Evolutionary conservation across 1,139 yeast species (phyloP), one percentile per base, ranked within the genome.

Genomic region (Yamadazyma diospyri): DNA sequence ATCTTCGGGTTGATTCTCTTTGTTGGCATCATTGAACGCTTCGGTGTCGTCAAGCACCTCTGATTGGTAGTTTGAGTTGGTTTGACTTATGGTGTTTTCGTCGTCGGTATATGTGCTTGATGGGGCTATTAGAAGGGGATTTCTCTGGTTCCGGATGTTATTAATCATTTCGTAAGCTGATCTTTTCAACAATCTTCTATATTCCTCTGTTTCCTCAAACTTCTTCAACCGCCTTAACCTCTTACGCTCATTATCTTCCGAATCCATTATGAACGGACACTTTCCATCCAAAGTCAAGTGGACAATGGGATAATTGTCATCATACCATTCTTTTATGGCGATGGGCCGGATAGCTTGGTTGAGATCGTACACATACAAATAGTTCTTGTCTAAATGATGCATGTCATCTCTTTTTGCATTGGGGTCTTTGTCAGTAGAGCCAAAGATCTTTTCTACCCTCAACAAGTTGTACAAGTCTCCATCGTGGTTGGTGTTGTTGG

Each of bases 351-450:
- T 82, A 25, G 72, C 72, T 46, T 86, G 94, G 39, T 81, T 71
- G 20, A 85, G 67, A 51, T 94, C 98, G 60, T 84, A 92, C 18
- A 87, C 81, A 43, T 83, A 78, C 24, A 88, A 62, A 56, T 81
- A 88, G 38, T 66, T 62, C 33, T 61, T 61, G 34, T 79, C 79
- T 56, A 94, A 85, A 54, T 86, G 85, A 51, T 82, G 80, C 48
- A 84, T 74, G 54, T 89, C 97, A 45, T 86, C 95, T 36, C 95
- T 70, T 44, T 72, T 79, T 5, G 94, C 89, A 43, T 70, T 74
- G 13, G 95, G 94, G 55, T 89, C 97, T 45, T 95, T 72, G 57
- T 92, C 97, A 23, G 84, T 76, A 1, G 95, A 84, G 7, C 96
- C 96, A 53, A 78, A 78, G 15, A 86, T 64, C 50, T 86, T 85